Evolutionary conservation across 2,329 filamentous ascomycete species (phyloP).

Genomic region (Colletotrichum nymphaeae): DNA sequence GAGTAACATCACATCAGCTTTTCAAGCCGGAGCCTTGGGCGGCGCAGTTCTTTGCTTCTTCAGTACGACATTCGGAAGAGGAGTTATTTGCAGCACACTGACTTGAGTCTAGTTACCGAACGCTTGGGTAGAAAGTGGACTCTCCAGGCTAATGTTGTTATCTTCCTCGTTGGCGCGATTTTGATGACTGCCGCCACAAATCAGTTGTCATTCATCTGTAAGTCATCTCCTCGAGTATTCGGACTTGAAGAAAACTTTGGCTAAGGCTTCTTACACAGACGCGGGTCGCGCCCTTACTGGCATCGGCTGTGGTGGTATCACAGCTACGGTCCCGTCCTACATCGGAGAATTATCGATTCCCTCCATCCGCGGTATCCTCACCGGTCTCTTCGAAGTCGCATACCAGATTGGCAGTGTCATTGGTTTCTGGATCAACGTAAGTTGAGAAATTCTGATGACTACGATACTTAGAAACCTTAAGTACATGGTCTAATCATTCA

Average conservation of each 20-base stretch:
- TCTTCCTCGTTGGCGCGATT: constrained; percentile 57
- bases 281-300: constrained; percentile 67
- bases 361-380: constrained; percentile 67
- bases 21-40: constrained; percentile 64
- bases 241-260: too few relatives aligned
- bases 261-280: constrained; percentile 35
- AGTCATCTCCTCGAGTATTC: not conserved
- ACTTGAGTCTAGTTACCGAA: constrained; percentile 49
- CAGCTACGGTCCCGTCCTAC: constrained; percentile 71
- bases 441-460: not conserved
- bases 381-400: constrained; percentile 63
- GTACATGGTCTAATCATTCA: not conserved
- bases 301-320: constrained; percentile 62
- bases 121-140: constrained; percentile 61
- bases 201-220: constrained; percentile 56
- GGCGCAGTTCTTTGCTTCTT: constrained; percentile 61
- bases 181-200: constrained; percentile 54
- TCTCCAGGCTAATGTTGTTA: constrained; percentile 57
- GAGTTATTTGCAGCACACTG: not conserved
- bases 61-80: constrained; percentile 39
- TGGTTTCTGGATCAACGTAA: constrained; percentile 62
- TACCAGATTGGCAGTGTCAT: constrained; percentile 64
- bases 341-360: constrained; percentile 71
- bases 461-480: not conserved
- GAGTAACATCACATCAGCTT: constrained; percentile 58